phyloP scores from a whole-genome alignment of 2,329 filamentous ascomycete species.

The Stagonosporopsis chrysanthemi region DNA sequence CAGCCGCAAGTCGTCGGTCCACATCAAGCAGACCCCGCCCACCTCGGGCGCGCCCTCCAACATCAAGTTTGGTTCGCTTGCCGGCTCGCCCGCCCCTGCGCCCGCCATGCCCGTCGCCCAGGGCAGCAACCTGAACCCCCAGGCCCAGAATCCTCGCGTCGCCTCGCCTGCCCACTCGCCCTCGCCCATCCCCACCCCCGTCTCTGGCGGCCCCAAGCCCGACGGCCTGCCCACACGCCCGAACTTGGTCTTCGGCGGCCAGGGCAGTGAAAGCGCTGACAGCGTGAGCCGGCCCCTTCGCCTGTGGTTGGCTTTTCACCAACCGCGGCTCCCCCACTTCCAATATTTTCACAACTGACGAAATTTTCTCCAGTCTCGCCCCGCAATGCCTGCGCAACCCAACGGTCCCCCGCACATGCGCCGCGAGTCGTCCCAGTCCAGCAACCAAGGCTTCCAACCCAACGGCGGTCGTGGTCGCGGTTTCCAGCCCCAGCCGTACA shows the following conservation, averaged over 20 bases:
- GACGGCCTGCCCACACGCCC: slow-evolving; percentile 74
- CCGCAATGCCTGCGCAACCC: slow-evolving; percentile 63
- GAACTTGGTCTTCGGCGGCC: slow-evolving; percentile 82
- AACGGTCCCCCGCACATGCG: slow-evolving; percentile 73
- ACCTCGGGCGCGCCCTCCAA: slow-evolving; percentile 62
- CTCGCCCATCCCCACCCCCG: slow-evolving; percentile 89
- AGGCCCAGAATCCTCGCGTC: slow-evolving; percentile 70
- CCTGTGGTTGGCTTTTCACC: slow-evolving; percentile 20
- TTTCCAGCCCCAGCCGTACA: slow-evolving; percentile 55
- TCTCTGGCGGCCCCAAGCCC: slow-evolving; percentile 83
- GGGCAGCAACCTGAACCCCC: slow-evolving; percentile 63
- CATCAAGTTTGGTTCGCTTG: slow-evolving; percentile 84
- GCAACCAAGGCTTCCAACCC: slow-evolving; percentile 56
- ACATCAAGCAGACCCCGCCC: slow-evolving; percentile 81
- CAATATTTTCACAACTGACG: slow-evolving; percentile 26
- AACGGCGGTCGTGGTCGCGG: slow-evolving; percentile 61
- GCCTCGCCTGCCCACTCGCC: slow-evolving; percentile 88
- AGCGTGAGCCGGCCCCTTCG: slow-evolving; percentile 66
- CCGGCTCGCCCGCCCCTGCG: slow-evolving; percentile 65
- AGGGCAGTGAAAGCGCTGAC: slow-evolving; percentile 72
- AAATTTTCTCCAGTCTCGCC: slow-evolving; percentile 66
- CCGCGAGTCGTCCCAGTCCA: slow-evolving; percentile 85
- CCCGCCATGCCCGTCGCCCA: slow-evolving; percentile 73
- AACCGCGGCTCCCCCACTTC: slow-evolving; percentile 23
- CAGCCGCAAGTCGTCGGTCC: slow-evolving; percentile 88